These are phyloP conservation scores for Nicotiana obtusifolia DNA, from an alignment of 257 asterid genomes.

Conservation along the genomic window DNA sequence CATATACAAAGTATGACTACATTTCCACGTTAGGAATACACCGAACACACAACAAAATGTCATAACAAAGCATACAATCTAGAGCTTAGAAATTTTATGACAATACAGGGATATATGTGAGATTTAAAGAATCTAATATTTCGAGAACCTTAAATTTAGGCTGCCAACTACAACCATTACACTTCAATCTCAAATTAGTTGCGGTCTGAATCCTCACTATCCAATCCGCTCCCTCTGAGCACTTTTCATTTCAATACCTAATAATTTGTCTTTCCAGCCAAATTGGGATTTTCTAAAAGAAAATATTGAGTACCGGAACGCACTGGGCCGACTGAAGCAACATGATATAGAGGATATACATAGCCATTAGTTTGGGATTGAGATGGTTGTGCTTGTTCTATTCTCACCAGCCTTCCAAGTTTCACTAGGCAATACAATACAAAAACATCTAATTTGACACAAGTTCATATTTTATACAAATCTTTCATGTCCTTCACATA, in stretches of 20 bases:
- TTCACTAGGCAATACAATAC: neutral
- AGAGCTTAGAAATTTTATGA: neutral
- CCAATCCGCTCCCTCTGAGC: neutral
- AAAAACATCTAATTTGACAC: neutral
- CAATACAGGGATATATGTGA: neutral
- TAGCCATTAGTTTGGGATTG: neutral
- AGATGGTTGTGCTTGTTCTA: neutral
- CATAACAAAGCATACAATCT: neutral
- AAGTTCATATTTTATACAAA: neutral
- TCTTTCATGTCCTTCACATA: neutral
- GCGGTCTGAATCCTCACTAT: neutral
- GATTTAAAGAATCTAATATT: neutral
- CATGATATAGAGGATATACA: neutral
- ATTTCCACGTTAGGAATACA: neutral
- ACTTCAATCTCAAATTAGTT: neutral
- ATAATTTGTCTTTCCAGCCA: neutral
- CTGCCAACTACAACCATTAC: neutral
- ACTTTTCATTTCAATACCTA: neutral
- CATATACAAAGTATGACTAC: neutral
- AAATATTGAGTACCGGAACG: neutral
- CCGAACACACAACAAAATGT: neutral
- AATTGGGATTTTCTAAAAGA: neutral
- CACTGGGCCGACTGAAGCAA: neutral
- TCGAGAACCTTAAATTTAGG: neutral
- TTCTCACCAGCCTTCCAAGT: neutral